Percentiles rank a stretch among this genome's conserved stretches.
Evolutionary conservation across 805 yeast genomes (phyloP).

Genomic region (Debaryomyces prosopidis): DNA sequence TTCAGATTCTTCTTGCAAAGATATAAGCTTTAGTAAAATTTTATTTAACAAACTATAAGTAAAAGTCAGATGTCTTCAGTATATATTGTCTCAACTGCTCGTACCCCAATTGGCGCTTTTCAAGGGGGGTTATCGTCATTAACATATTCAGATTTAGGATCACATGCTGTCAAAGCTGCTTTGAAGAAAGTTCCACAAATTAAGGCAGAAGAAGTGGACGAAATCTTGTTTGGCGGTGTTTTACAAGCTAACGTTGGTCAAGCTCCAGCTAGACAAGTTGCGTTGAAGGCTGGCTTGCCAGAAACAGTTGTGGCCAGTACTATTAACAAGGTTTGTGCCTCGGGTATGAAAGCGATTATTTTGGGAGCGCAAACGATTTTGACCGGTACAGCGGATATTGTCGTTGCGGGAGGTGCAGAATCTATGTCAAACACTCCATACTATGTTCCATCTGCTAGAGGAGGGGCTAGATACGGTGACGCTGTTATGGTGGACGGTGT

Average conservation of each 20-base stretch:
- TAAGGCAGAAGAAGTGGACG: conserved; percentile 78
- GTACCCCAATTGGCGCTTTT: conserved; percentile 96
- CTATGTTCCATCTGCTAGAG: conserved; percentile 82
- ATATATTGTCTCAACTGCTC: conserved; percentile 85
- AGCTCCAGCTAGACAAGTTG: conserved; percentile 98
- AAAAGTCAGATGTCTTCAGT: conserved; percentile 37
- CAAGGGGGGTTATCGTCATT: conserved; percentile 80
- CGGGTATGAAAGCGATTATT: conserved; percentile 90
- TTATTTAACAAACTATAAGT: background rate
- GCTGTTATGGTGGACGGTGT: conserved; percentile 79
- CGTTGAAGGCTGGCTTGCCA: conserved; percentile 83
- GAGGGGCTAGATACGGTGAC: conserved; percentile 90
- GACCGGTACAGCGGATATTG: conserved; percentile 88
- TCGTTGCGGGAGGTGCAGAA: conserved; percentile 97
- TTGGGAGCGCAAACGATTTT: conserved; percentile 87
- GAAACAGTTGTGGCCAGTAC: conserved; percentile 83
- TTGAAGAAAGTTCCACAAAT: conserved; percentile 79
- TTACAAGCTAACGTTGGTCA: conserved; percentile 93
- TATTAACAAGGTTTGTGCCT: conserved; percentile 95
- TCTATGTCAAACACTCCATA: conserved; percentile 96
- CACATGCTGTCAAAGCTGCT: conserved; percentile 89
- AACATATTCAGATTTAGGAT: conserved; percentile 82
- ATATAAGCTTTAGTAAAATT: too few species aligned
- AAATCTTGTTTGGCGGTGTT: conserved; percentile 90
- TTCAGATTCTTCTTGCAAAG: too few species aligned